Evolutionary conservation across 768 basidiomycete genomes (phyloP), one percentile per base, ranked within the genome.

Genomic region (Boletellus sp.): DNA sequence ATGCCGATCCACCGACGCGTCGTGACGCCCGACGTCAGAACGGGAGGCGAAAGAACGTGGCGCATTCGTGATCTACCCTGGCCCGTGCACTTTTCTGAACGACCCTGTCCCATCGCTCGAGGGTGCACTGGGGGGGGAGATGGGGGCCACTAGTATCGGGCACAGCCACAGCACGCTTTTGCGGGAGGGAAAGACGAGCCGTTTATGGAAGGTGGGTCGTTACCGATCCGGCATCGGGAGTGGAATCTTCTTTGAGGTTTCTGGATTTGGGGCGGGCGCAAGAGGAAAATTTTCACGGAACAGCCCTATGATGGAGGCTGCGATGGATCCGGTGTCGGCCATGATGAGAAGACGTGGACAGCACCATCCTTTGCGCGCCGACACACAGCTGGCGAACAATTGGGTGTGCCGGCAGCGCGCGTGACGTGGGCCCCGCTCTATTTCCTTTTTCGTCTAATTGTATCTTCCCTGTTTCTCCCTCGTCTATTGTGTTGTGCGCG

Each of bases 401-500:
- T 69, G 53, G 48, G 53, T 52, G 33, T 55, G 52, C 58, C 65
- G 60, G 58, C 59, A 66, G 33, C 20, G 38, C 20, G 38, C 44
- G 58, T 24, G 60, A 68, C 60, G 58, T 63, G 56, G 47, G 41
- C 40, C 51, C 54, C 51, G 20, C 47, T 56, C 20, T 3, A 42
- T 63, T 67, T 67, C 66, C 66, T 61, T 65, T 67, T 65, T 59
- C 53, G 61, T 69, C 65, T 56, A 68, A 68, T 67, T 67, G 66
- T 67, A 55, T 67, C 45, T 57, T 67, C 48, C 63, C 63, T 37
- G 61, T 67, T 69, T 69, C 57, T 65, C 56, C 52, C 54, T 58
- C 9, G 35, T 65, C 59, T 69, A 68, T 68, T 68, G 66, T 68
- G 61, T 68, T 65, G 38, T 48, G 50, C 59, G 6, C 53, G 50